Evolutionary conservation across 1,139 yeast species (phyloP), one percentile per base, ranked within the genome.

Genomic region (Meyerozyma carpophila): DNA sequence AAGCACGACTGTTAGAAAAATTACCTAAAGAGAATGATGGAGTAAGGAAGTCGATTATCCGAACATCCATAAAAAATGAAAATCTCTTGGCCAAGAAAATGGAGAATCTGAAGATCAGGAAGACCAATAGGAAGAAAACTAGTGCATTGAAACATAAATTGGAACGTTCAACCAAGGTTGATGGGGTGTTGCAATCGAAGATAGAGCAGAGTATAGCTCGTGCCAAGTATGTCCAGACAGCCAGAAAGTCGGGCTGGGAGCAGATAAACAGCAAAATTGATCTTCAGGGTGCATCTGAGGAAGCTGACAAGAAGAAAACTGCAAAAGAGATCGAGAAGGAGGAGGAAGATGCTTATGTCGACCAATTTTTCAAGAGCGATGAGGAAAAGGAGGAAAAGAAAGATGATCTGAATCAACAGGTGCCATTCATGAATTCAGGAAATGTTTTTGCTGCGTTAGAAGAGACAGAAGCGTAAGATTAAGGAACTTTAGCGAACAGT

Each of bases 171-270:
- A 61, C 72, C 36, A 77, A 73, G 50, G 52, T 81, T 39, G 75
- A 73, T 34, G 88, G 85, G 29, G 73, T 79, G 43, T 65, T 84
- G 44, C 70, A 75, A 32, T 73, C 77, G 42, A 84, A 83, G 57
- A 82, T 84, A 41, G 78, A 78, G 48, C 81, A 79, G 52, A 80
- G 88, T 54, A 75, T 81, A 31, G 73, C 75, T 39, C 73, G 87
- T 54, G 82, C 87, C 24, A 81, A 73, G 56, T 78, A 70, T 55
- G 79, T 84, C 13, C 84, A 78, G 52, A 67, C 63, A 26, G 71
- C 84, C 4, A 73, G 93, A 61, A 84, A 83, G 59, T 67, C 86
- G 1, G 84, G 82, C 13, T 84, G 93, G 93, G 90, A 83, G 41
- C 69, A 73, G 43, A 82, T 82, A 44, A 84, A 84, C 57, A 70